Evolutionary conservation across 1,284 basidiomycete species (phyloP), one percentile per base, ranked within the genome.

Genomic region (Trichosporon inkin): DNA sequence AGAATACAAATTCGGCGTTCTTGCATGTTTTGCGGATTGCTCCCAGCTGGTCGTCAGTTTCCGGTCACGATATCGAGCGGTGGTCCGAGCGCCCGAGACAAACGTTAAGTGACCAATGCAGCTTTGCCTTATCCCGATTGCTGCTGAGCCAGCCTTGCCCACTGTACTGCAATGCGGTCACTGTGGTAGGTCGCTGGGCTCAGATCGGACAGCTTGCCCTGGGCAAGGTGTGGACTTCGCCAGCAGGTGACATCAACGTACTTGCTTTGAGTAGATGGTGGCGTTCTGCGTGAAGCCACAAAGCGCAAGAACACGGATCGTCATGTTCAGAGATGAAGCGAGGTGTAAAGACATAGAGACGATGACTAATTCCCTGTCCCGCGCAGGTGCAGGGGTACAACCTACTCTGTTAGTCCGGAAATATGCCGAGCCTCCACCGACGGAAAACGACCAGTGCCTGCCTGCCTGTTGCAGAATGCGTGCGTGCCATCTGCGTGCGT

Each of bases 281-380:
- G 85, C 88, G 68, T 89, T 92, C 75, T 93, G 91, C 6, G 89
- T 85, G 73, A 88, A 90, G 19, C 91, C 92, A 63, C 67, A 68
- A 14, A 78, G 64, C 16, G 69, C 63, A 60, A 75, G 64, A 22
- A 76, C 67, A 55, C 74, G 68, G 37, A 71, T 57, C 5, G 55
- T 39, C 52, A 56, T 55, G 19, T 36, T 61, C 35, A 32, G 28
- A 32, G 39, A 1, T 53, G 32, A 20, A 39, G 44, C 6, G 34
- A 5, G 17, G 22, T 22, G 40, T 20, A 11, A 24, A 22, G 17
- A 35, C 24, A 36, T 20, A 56, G 44, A 40, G 44, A 22, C 11
- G 17, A 38, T 38, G 32, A 32, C 17, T 19, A 35, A 44, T 34
- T 32, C 22, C n/a, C 14, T 17, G 8, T n/a, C 28, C 44, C 44